A percentile compares a stretch with the other conserved stretches of the same genome.
These are phyloP conservation scores for Pseudogymnoascus verrucosus DNA, from an alignment of 2,329 filamentous ascomycete genomes.

Conservation along the genomic window DNA sequence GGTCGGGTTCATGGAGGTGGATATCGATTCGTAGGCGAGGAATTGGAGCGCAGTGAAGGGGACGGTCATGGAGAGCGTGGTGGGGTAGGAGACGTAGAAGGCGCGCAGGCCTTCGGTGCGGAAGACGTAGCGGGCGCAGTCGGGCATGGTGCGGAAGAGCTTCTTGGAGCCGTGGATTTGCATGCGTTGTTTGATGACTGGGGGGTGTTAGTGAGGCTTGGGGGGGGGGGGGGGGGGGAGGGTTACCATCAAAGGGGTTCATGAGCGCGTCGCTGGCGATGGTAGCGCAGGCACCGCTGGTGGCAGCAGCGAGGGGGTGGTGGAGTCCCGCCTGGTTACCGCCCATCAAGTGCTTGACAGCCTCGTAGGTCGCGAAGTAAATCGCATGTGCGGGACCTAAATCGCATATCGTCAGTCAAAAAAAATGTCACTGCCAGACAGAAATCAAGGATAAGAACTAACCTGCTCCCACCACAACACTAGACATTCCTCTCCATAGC, in stretches of 20 bases:
- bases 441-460: constrained; percentile 27
- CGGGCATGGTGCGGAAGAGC: constrained; percentile 74
- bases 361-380: constrained; percentile 97
- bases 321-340: constrained; percentile 82
- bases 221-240: not conserved
- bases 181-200: constrained; percentile 99
- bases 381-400: constrained; percentile 92
- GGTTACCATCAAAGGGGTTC: constrained; percentile 95
- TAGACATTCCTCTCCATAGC: constrained; percentile 93
- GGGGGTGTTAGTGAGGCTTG: not conserved
- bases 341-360: constrained; percentile 91
- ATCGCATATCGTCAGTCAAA: constrained; percentile 21
- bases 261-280: constrained; percentile 97
- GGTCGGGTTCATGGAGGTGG: constrained; percentile 81
- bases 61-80: constrained; percentile 95
- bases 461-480: constrained; percentile 93
- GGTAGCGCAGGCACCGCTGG: constrained; percentile 88
- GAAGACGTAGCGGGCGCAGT: constrained; percentile 86
- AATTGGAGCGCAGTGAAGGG: constrained; percentile 97
- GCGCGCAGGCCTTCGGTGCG: constrained; percentile 77
- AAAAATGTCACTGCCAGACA: not conserved
- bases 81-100: constrained; percentile 98
- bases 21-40: constrained; percentile 94
- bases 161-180: constrained; percentile 89
- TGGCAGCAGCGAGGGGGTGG: constrained; percentile 85